Evolutionary conservation across 495 filamentous ascomycete genomes (phyloP), one percentile per base, ranked within the genome.

Genomic region (Sporormia fimetaria): DNA sequence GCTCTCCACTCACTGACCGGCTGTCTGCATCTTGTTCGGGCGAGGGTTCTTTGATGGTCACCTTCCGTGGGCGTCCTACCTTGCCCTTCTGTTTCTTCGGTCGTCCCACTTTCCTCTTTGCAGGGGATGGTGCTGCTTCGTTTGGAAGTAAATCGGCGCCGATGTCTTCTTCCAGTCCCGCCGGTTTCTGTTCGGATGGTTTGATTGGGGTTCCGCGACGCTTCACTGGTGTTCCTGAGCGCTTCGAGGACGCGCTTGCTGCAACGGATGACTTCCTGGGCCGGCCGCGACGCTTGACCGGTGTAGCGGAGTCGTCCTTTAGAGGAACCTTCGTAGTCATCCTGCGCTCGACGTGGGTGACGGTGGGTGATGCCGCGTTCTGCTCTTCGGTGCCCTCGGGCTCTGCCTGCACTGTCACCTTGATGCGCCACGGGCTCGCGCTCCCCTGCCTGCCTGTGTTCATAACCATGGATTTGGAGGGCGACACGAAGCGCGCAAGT

Each of bases 361-460:
- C 52, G 7, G 22, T 42, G 2, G 59, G 60, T 10, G 43, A 49
- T 11, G 33, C 49, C 16, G 42, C 37, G 12, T 57, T 55, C 16
- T 43, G 40, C 4, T 53, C 39, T 18, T 47, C 53, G 17, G 20
- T 49, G 10, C 35, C 51, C 22, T n/a, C n/a, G 27, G 59, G 59
- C 43, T 65, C 54, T 18, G 63, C 60, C 44, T 65, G 48, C 14
- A 63, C 55, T 4, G 63, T 61, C 31, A 67, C 63, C 33, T 60
- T 58, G 56, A 67, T 56, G 20, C 55, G 47, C 58, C 58, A 61
- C 23, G 58, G 56, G 44, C 57, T 63, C 15, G 49, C 44, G 11
- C 41, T 46, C 3, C 52, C 52, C 2, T 44, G 16, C 20, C 40
- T 30, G 11, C 46, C 52, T 3, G 60, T 58, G 27, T 49, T 51